Base-by-base conservation (phyloP, 495 filamentous ascomycete genomes). In the Poronia punctata region DNA sequence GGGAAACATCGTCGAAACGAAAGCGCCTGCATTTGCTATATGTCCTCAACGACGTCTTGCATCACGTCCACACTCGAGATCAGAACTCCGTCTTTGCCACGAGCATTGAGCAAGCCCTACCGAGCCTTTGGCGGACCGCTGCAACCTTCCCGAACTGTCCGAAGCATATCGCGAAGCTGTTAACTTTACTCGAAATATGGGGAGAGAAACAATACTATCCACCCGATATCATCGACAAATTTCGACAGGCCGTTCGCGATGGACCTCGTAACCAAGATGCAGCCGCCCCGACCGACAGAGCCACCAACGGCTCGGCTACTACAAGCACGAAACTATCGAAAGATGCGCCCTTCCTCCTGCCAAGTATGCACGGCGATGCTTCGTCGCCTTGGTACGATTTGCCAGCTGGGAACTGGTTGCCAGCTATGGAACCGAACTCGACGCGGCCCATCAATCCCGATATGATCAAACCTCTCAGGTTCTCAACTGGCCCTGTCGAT, bases 351-450 rank as follows among this genome's bases (percentile, higher is more conserved):
- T 89, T 74, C 50, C 59, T 82, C 14, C 77, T 92, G 74, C 86
- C 86, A 33, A 60, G 79, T 1, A 76, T 70, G 30, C 88, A 95
- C 57, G 88, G 88, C 10, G 88, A 94, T 55, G 60, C 68, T 2
- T 74, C 78, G 0, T 78, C 74, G 1, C 83, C 83, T 0, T 94
- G 78, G 67, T 90, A 88, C 60, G 88, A 94, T 42, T 70, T 94
- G 1, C 88, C 88, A 0, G 87, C 86, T 12, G 88, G 79, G 3
- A 92, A 88, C 50, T 72, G 88, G 57, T 70, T 92, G 25, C 84
- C 82, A 2, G 80, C 82, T 35, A 79, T 95, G 21, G 74, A 82
- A 24, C 84, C 84, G 16, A 84, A 88, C 55, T 84, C 82, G 5
- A 77, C 76, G 7, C 64, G 70, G 21, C 78, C 87, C 7, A 82